These are phyloP conservation scores for Salvia sclarea DNA, from an alignment of 305 asterid genomes.

Conservation along the genomic window DNA sequence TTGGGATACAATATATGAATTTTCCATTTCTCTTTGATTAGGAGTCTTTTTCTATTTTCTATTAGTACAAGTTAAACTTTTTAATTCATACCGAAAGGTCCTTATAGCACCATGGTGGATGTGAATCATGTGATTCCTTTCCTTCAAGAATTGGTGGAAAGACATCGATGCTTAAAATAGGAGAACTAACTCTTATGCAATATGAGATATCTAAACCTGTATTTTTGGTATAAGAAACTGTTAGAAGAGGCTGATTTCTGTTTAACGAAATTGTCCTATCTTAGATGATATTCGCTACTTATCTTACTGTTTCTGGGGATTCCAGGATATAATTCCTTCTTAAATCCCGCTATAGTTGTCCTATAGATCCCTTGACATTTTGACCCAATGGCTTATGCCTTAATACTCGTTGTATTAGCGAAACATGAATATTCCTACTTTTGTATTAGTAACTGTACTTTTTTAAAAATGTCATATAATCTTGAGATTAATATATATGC, in stretches of 20 bases:
- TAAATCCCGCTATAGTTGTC: too few relatives aligned
- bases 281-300: neutral
- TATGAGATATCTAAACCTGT: neutral
- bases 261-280: neutral
- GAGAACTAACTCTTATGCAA: neutral
- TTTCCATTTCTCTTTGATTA: neutral
- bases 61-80: neutral
- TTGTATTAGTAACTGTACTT: too few relatives aligned
- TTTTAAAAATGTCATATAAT: too few relatives aligned
- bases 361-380: too few relatives aligned
- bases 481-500: too few relatives aligned
- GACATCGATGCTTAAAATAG: neutral
- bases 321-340: too few relatives aligned
- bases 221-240: neutral
- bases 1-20: neutral
- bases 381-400: too few relatives aligned
- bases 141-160: neutral
- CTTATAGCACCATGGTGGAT: too few relatives aligned
- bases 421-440: too few relatives aligned
- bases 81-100: neutral
- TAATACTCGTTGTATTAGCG: too few relatives aligned
- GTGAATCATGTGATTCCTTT: neutral
- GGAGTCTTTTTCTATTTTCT: neutral
- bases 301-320: neutral
- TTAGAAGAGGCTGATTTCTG: neutral